These are phyloP conservation scores for Phlebiopsis gigantea DNA, from an alignment of 768 basidiomycete species.

Conservation along the genomic window DNA sequence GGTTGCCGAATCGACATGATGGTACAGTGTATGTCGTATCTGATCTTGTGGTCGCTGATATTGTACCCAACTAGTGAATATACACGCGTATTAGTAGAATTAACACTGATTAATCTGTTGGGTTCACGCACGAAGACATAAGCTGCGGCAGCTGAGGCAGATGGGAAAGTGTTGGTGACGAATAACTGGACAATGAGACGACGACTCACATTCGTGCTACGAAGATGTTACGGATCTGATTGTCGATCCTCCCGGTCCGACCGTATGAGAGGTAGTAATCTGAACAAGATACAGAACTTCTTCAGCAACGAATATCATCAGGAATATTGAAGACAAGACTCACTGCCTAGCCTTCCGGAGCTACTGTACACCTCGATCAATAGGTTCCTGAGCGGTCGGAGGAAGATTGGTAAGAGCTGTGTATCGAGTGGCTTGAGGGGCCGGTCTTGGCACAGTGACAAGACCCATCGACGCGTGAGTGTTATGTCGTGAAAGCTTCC, in stretches of 20 bases:
- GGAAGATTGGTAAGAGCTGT: background rate
- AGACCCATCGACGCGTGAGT: conserved; percentile 22
- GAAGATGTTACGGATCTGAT: conserved; percentile 8
- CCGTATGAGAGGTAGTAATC: conserved; percentile 1
- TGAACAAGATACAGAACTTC: background rate
- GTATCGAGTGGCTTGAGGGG: background rate
- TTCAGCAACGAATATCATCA: background rate
- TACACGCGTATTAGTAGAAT: background rate
- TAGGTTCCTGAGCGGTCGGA: background rate
- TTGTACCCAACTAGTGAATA: conserved; percentile 6
- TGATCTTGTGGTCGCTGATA: background rate
- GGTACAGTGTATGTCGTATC: background rate
- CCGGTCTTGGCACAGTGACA: background rate
- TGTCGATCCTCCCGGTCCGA: background rate
- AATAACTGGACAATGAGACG: background rate
- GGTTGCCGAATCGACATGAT: background rate
- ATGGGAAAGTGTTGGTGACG: background rate
- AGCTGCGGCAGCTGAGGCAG: background rate
- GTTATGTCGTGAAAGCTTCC: conserved; percentile 38
- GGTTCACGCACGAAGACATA: conserved; percentile 3
- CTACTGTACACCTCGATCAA: background rate
- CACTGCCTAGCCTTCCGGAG: background rate
- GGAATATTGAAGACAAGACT: background rate
- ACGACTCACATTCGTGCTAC: conserved; percentile 4
- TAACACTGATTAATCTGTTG: background rate